Conservation (phyloP, 768 basidiomycete species). For the Daedalea quercina region DNA sequence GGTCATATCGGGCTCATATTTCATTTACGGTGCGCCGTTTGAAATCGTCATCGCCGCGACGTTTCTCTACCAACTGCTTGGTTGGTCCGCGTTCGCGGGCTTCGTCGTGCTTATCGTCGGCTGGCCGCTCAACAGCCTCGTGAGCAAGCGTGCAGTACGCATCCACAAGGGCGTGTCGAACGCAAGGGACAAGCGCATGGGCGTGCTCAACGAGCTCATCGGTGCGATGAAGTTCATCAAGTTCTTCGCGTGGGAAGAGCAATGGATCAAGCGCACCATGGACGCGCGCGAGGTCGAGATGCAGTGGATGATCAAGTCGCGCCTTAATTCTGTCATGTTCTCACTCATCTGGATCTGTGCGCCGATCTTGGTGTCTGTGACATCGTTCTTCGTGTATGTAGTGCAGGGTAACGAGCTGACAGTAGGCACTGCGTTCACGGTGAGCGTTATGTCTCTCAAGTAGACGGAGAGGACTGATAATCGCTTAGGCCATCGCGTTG, state of each 20-base stretch:
- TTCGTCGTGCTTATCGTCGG: slow-evolving; percentile 59
- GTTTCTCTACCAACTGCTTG: slow-evolving; percentile 73
- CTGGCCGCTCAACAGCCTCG: slow-evolving; percentile 65
- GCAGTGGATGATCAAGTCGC: slow-evolving; percentile 72
- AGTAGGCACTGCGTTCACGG: slow-evolving; percentile 79
- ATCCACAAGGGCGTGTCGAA: slow-evolving; percentile 54
- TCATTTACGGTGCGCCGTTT: slow-evolving; percentile 71
- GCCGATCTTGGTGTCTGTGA: slow-evolving; percentile 74
- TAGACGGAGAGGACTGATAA: not conserved
- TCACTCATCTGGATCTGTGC: slow-evolving; percentile 66
- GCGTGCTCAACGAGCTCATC: slow-evolving; percentile 71
- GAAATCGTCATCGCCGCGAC: slow-evolving; percentile 66
- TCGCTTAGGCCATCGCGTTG: slow-evolving; percentile 58
- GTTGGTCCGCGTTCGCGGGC: slow-evolving; percentile 68
- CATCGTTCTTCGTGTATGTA: slow-evolving; percentile 73
- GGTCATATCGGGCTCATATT: slow-evolving; percentile 50
- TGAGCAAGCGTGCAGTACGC: slow-evolving; percentile 52
- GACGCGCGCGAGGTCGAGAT: slow-evolving; percentile 67
- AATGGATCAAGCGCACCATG: slow-evolving; percentile 62
- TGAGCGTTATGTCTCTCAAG: slow-evolving; percentile 23
- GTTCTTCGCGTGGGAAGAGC: slow-evolving; percentile 77
- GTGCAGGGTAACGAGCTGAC: slow-evolving; percentile 69
- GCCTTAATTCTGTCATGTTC: slow-evolving; percentile 70
- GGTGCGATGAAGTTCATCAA: slow-evolving; percentile 72
- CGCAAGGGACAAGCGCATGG: slow-evolving; percentile 73